A percentile compares a stretch with the other conserved stretches of the same genome.
phyloP scores from a whole-genome alignment of 2,329 filamentous ascomycete species.

The Sphaceloma murrayae region DNA sequence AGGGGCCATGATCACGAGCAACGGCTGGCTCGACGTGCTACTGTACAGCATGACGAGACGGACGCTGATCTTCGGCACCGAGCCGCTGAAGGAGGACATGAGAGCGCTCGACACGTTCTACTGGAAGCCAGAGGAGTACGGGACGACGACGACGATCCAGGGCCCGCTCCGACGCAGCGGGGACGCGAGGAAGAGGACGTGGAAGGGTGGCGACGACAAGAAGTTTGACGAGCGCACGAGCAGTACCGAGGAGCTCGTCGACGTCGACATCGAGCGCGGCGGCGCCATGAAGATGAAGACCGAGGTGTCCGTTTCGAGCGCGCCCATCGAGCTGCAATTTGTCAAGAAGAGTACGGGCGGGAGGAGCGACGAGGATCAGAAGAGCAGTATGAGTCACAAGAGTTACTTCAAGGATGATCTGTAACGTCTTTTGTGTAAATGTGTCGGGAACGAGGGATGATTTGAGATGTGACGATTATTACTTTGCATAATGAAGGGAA shows the following conservation, averaged over 20 bases:
- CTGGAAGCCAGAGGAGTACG: conserved; percentile 21
- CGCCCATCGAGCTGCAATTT: conserved; percentile 15
- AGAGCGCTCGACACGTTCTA: conserved; percentile 23
- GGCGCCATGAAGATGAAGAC: conserved; percentile 15
- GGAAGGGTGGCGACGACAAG: not conserved
- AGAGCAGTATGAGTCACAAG: conserved; percentile 14
- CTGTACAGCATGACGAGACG: conserved; percentile 48
- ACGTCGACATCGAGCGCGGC: conserved; percentile 6
- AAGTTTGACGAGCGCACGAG: conserved; percentile 1
- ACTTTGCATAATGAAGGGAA: too few relatives aligned
- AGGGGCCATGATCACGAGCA: conserved; percentile 48
- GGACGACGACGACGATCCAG: conserved; percentile 24
- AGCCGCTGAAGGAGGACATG: conserved; percentile 29
- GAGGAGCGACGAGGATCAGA: conserved; percentile 14
- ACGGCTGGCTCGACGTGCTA: conserved; percentile 48
- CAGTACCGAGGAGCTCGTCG: conserved; percentile 16
- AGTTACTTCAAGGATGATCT: conserved; percentile 14
- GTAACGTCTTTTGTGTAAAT: too few relatives aligned
- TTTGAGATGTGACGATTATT: too few relatives aligned
- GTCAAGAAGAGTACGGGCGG: conserved; percentile 5
- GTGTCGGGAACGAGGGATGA: not conserved
- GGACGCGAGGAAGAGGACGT: not conserved
- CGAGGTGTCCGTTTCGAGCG: conserved; percentile 11
- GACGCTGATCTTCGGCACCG: conserved; percentile 44
- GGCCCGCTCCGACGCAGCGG: not conserved